Conservation (phyloP, 2,329 filamentous ascomycete genomes). For the Verticillium isaacii region DNA sequence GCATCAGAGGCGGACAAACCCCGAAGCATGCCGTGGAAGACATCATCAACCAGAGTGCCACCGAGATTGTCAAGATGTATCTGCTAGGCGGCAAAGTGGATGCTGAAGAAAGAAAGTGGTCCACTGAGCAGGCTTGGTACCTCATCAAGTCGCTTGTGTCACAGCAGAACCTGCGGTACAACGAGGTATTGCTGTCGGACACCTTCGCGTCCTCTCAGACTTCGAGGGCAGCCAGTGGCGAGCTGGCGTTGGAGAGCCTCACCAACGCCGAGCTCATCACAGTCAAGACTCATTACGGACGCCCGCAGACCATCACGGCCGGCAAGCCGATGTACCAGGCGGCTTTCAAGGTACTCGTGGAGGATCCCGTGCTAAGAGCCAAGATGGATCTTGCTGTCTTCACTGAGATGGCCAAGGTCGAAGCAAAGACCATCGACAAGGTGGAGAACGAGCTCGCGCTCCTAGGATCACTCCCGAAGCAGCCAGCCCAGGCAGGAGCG, state of each 20-base stretch:
- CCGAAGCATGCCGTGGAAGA: conserved; percentile 78
- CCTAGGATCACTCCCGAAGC: conserved; percentile 65
- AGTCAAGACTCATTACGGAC: conserved; percentile 67
- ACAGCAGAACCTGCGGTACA: conserved; percentile 70
- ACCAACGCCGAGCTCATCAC: conserved; percentile 83
- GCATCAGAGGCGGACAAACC: conserved; percentile 81
- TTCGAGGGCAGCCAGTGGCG: conserved; percentile 52
- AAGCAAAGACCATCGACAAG: conserved; percentile 71
- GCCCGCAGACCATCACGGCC: conserved; percentile 71
- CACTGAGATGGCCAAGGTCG: conserved; percentile 63
- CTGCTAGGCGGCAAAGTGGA: conserved; percentile 57
- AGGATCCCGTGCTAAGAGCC: conserved; percentile 68
- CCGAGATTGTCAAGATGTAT: conserved; percentile 92
- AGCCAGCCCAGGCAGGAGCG: conserved; percentile 62
- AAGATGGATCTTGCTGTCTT: conserved; percentile 70
- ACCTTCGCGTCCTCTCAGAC: conserved; percentile 61
- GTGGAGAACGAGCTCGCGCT: conserved; percentile 71
- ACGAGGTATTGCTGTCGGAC: conserved; percentile 74
- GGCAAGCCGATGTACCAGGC: conserved; percentile 84
- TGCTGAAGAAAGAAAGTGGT: conserved; percentile 60
- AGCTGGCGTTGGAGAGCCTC: conserved; percentile 72
- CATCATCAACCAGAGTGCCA: conserved; percentile 83
- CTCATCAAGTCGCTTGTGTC: conserved; percentile 74
- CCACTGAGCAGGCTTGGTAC: conserved; percentile 82
- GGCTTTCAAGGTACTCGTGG: conserved; percentile 68